Evolutionary conservation across 306 rosid genomes (phyloP).

Genomic region (Vigna angularis): DNA sequence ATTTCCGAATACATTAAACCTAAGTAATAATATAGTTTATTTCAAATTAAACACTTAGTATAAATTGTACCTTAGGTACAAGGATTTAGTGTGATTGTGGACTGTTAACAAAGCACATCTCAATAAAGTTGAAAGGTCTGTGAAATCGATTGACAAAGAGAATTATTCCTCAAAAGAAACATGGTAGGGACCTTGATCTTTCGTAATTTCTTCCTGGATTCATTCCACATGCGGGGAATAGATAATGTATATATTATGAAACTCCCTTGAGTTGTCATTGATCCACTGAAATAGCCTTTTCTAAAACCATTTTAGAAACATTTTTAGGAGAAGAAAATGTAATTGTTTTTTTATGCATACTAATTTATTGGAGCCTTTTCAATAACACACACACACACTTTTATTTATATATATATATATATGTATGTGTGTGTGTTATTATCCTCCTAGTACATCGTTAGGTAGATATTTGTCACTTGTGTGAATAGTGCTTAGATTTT

Average conservation of each 20-base stretch:
- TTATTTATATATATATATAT: too few species aligned
- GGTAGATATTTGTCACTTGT: too few species aligned
- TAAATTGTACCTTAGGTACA: slow-evolving; percentile 25
- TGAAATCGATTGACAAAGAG: slow-evolving; percentile 45
- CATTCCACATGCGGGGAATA: slow-evolving; percentile 26
- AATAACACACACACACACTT: too few species aligned
- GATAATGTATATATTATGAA: slow-evolving; percentile 1
- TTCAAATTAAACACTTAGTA: background rate
- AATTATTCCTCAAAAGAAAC: slow-evolving; percentile 47
- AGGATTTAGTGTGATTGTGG: slow-evolving; percentile 1
- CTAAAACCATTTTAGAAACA: too few species aligned
- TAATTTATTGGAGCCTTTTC: too few species aligned
- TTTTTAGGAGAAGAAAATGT: too few species aligned
- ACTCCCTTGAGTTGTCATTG: slow-evolving; percentile 23
- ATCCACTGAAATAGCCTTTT: slow-evolving; percentile 1
- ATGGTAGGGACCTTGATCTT: slow-evolving; percentile 31
- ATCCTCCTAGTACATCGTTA: too few species aligned
- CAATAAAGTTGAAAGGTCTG: slow-evolving; percentile 40
- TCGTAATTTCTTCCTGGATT: slow-evolving; percentile 17
- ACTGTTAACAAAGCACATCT: background rate
- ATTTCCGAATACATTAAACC: too few species aligned
- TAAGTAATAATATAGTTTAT: background rate
- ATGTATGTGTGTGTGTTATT: too few species aligned
- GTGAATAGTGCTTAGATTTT: too few species aligned
- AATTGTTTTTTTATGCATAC: too few species aligned